These are phyloP conservation scores for Trichoderma reesei DNA, from an alignment of 495 filamentous ascomycete genomes.

Conservation along the genomic window DNA sequence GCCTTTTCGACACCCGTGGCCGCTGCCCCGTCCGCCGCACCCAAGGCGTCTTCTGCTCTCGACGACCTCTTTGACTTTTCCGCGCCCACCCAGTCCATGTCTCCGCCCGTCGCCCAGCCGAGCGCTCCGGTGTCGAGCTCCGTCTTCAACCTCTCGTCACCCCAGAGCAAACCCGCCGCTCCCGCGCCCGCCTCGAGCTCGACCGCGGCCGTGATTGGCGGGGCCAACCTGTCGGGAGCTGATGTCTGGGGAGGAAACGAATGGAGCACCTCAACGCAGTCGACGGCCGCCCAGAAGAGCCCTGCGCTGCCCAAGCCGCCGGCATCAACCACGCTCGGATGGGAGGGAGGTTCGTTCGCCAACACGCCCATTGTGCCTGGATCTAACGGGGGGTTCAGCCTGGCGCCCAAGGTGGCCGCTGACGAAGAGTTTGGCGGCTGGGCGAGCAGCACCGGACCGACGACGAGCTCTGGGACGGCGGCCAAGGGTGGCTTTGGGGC, in stretches of 20 bases:
- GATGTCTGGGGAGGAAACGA: conserved; percentile 48
- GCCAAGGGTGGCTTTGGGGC: conserved; percentile 49
- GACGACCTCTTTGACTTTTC: conserved; percentile 79
- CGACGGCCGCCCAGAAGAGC: conserved; percentile 21
- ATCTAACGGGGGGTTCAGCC: conserved; percentile 37
- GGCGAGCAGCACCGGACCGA: conserved; percentile 52
- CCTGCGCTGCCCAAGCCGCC: conserved; percentile 26
- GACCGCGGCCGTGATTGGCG: conserved; percentile 24
- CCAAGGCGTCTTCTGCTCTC: conserved; percentile 42
- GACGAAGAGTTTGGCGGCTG: conserved; percentile 95
- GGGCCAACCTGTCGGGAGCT: conserved; percentile 25
- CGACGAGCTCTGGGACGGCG: conserved; percentile 20
- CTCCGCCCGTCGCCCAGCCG: conserved; percentile 31
- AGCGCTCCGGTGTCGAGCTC: conserved; percentile 38
- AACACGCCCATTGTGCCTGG: conserved; percentile 45
- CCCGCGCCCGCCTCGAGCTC: conserved; percentile 27
- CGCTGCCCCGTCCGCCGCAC: conserved; percentile 30
- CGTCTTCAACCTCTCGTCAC: conserved; percentile 72
- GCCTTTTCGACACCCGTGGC: conserved; percentile 41
- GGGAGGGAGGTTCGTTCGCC: conserved; percentile 42
- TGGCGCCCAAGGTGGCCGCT: conserved; percentile 55
- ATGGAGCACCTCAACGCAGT: conserved; percentile 40
- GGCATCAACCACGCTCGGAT: conserved; percentile 41
- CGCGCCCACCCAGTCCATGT: conserved; percentile 39
- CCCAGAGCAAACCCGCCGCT: conserved; percentile 36